These are phyloP conservation scores for Neurospora sp. DNA, from an alignment of 495 filamentous ascomycete genomes.

Conservation along the genomic window DNA sequence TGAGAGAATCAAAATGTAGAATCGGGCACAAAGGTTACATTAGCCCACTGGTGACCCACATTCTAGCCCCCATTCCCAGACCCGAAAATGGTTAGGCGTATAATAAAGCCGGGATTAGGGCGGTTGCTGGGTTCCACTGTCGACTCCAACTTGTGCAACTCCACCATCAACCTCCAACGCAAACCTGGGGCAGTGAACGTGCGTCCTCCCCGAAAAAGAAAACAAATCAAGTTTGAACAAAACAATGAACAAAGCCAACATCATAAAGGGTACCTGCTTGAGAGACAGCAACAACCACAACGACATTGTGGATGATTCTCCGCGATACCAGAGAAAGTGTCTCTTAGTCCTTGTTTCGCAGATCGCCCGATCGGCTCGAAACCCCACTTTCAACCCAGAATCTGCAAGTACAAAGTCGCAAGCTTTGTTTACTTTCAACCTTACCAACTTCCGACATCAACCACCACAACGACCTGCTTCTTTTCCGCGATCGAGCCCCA, in stretches of 20 bases:
- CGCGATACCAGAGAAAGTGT: background rate
- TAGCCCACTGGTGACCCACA: background rate
- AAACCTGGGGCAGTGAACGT: background rate
- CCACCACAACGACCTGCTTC: background rate
- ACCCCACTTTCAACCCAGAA: background rate
- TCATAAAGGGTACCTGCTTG: background rate
- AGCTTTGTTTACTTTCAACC: background rate
- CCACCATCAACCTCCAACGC: background rate
- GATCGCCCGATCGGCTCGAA: background rate
- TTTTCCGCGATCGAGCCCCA: background rate
- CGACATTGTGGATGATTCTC: background rate
- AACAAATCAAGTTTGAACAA: background rate
- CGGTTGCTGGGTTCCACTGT: background rate
- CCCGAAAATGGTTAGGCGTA: background rate
- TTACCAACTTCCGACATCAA: background rate
- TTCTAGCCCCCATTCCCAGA: background rate
- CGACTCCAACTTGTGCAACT: background rate
- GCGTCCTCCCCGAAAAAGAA: background rate
- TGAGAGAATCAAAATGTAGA: background rate
- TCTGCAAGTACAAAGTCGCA: background rate
- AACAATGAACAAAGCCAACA: background rate
- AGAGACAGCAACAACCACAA: background rate
- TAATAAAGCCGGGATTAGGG: background rate
- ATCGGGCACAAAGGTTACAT: background rate
- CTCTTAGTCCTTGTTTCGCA: background rate